Evolutionary conservation across 139 green algal genomes (phyloP).

Genomic region (Klebsormidium nitens): DNA sequence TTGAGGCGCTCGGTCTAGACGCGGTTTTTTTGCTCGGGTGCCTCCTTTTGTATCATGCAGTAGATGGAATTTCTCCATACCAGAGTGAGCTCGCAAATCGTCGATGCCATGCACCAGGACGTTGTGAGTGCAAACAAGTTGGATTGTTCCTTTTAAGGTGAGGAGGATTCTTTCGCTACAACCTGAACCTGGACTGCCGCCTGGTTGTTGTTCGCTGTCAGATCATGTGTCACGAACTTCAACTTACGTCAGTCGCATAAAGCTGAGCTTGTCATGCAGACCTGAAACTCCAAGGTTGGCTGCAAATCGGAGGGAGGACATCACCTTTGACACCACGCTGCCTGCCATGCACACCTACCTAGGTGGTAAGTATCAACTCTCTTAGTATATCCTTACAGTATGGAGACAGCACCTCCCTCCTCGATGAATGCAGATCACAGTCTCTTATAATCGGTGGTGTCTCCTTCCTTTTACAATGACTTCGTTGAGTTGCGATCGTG

Average conservation of each 20-base stretch:
- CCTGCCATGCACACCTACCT: conserved; percentile 36
- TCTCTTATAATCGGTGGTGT: background rate
- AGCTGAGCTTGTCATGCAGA: no score
- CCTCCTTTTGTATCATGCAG: background rate
- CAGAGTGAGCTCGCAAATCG: background rate
- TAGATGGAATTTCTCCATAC: background rate
- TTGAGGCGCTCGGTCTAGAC: background rate
- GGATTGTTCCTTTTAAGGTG: background rate
- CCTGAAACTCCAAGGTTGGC: background rate
- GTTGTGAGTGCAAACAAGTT: background rate
- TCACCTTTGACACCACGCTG: conserved; percentile 31
- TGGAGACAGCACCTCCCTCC: background rate
- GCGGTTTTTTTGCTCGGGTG: background rate
- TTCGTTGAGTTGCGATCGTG: background rate
- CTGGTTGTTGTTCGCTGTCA: background rate
- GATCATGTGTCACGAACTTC: no score
- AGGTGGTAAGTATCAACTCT: conserved; percentile 22
- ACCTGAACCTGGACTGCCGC: background rate
- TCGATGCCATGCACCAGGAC: background rate
- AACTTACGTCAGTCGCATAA: no score
- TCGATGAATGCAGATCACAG: background rate
- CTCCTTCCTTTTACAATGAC: background rate
- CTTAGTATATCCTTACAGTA: no score
- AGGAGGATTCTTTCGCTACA: background rate
- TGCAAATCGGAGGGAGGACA: background rate